phyloP scores from a whole-genome alignment of 2,329 filamentous ascomycete genomes.

The Penicillium crustosum region DNA sequence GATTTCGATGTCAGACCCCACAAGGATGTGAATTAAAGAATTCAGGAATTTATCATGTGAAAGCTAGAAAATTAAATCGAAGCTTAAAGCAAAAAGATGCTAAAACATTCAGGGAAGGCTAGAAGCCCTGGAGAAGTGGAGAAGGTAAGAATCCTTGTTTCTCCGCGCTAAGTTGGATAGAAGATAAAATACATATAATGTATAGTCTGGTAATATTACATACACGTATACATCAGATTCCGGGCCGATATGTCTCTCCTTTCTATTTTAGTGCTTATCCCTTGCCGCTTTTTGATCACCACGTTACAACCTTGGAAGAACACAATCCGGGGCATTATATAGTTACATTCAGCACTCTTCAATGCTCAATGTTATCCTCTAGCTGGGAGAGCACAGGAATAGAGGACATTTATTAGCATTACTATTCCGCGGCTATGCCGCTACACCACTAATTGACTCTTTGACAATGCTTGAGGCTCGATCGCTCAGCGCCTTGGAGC shows the following conservation, averaged over 20 bases:
- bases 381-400: too few relatives aligned
- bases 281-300: not conserved
- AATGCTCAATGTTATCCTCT: not conserved
- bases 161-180: not conserved
- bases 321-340: not conserved
- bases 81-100: slow-evolving; percentile 1
- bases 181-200: not conserved
- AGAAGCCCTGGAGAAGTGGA: slow-evolving; percentile 2
- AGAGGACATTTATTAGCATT: not conserved
- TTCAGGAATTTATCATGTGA: slow-evolving; percentile 5
- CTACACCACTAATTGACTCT: too few relatives aligned
- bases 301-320: too few relatives aligned
- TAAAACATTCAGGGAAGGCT: not conserved
- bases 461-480: too few relatives aligned
- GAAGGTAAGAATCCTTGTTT: not conserved
- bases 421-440: not conserved
- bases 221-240: not conserved
- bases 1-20: not conserved
- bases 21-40: not conserved
- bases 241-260: too few relatives aligned
- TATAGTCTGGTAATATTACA: not conserved
- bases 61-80: not conserved
- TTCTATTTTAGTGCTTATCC: not conserved
- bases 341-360: too few relatives aligned
- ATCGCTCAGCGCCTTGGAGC: not conserved